Conservation (phyloP, 2,329 filamentous ascomycete species). For the Fusarium chlamydosporum region DNA sequence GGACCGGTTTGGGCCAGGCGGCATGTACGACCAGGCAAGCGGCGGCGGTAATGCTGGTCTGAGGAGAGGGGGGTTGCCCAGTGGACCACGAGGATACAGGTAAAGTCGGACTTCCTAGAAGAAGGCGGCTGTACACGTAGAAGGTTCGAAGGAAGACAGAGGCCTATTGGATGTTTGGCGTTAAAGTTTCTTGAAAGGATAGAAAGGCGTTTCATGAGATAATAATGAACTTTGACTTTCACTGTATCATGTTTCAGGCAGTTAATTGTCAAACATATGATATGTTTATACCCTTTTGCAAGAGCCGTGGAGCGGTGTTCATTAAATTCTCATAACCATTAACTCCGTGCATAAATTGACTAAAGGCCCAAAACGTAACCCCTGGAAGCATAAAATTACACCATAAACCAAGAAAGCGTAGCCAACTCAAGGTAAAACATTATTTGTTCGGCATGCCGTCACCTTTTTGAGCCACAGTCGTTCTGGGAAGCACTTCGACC, state of each 20-base stretch:
- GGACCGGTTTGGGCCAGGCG: conserved; percentile 63
- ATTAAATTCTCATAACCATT: not conserved
- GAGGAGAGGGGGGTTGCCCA: conserved; percentile 61
- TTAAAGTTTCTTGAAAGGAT: conserved; percentile 34
- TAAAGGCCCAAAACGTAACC: conserved; percentile 3
- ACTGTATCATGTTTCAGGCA: conserved; percentile 5
- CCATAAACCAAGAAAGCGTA: conserved; percentile 3
- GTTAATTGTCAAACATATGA: conserved; percentile 7
- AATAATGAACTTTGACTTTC: conserved; percentile 32
- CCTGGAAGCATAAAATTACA: conserved; percentile 36
- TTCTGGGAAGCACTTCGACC: conserved; percentile 61
- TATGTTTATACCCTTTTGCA: conserved; percentile 10
- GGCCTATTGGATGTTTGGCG: conserved; percentile 31
- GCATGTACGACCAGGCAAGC: conserved; percentile 60
- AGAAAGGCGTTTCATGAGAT: conserved; percentile 48
- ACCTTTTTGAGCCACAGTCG: conserved; percentile 55
- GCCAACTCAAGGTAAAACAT: not conserved
- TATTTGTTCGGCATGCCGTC: conserved; percentile 56
- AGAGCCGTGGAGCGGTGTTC: not conserved
- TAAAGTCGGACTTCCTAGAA: conserved; percentile 33
- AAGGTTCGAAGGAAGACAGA: not conserved
- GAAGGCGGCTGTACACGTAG: not conserved
- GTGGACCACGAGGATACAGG: conserved; percentile 61
- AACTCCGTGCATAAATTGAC: conserved; percentile 39
- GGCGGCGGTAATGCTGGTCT: conserved; percentile 51